Conservation (phyloP, 176 grass and related monocot genomes). For the Rhipidocladum racemiflorum region DNA sequence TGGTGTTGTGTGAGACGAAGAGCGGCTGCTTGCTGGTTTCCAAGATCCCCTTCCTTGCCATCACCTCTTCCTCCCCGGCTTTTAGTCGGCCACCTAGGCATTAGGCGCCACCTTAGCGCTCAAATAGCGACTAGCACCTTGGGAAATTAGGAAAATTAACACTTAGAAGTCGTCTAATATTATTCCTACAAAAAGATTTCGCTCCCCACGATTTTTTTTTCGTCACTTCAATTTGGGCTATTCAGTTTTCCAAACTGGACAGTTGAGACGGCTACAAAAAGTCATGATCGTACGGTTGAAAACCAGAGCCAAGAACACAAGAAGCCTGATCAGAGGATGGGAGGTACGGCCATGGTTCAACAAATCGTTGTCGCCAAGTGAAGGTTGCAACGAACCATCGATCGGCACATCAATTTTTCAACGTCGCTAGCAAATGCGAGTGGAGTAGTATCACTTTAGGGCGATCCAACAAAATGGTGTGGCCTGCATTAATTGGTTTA, state of each 20-base stretch:
- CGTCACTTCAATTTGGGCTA: slow-evolving; percentile 12
- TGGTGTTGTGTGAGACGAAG: too few relatives aligned
- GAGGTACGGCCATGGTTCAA: background rate
- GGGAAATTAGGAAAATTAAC: too few relatives aligned
- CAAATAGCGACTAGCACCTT: too few relatives aligned
- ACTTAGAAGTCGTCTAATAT: background rate
- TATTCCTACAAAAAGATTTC: background rate
- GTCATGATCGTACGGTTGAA: slow-evolving; percentile 8
- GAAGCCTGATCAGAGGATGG: background rate
- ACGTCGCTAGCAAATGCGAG: background rate
- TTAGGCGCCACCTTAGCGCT: too few relatives aligned
- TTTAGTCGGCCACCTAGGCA: too few relatives aligned
- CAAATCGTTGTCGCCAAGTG: slow-evolving; percentile 19
- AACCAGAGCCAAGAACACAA: background rate
- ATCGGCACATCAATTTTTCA: background rate
- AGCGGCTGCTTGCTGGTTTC: too few relatives aligned
- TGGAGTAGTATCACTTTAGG: background rate
- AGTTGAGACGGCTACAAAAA: background rate
- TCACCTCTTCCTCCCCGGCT: too few relatives aligned
- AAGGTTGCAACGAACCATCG: background rate
- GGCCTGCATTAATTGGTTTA: background rate
- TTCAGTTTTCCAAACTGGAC: slow-evolving; percentile 19
- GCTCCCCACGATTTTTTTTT: background rate
- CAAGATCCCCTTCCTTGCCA: too few relatives aligned
- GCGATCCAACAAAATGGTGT: slow-evolving; percentile 21